Conservation (phyloP, 495 filamentous ascomycete genomes). For the Amniculicola lignicola region DNA sequence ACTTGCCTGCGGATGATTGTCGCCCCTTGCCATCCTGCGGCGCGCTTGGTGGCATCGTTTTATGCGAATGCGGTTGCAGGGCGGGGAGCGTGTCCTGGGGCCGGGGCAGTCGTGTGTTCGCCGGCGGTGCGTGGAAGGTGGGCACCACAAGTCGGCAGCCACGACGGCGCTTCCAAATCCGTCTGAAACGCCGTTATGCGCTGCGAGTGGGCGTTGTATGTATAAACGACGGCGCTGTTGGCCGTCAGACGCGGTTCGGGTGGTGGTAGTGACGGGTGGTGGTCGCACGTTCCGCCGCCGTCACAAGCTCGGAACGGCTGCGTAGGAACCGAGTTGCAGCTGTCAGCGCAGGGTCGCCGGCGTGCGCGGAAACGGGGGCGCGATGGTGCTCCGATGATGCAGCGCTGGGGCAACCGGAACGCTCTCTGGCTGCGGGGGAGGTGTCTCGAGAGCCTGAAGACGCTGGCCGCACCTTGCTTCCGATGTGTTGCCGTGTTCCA, state of each 20-base stretch:
- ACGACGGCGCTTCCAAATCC: background rate
- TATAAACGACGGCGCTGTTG: background rate
- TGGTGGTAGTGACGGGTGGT: background rate
- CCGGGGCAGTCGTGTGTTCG: background rate
- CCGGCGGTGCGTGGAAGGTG: background rate
- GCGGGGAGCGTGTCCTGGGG: background rate
- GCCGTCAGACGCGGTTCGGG: background rate
- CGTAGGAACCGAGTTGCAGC: background rate
- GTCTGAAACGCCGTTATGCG: background rate
- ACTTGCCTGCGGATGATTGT: conserved; percentile 80
- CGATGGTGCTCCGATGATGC: too few relatives aligned
- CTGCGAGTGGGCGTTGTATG: background rate
- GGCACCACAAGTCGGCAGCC: background rate
- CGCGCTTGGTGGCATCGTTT: conserved; percentile 47
- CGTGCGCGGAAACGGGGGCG: too few relatives aligned
- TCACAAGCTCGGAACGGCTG: background rate
- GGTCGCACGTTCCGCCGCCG: background rate
- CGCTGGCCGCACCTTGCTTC: background rate
- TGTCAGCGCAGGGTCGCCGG: too few relatives aligned
- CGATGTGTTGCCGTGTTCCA: conserved; percentile 11
- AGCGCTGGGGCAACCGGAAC: background rate
- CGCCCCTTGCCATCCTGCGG: conserved; percentile 68
- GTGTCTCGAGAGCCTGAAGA: conserved; percentile 14
- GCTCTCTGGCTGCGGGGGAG: background rate
- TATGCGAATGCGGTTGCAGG: conserved; percentile 1